Base-by-base conservation (phyloP, 495 filamentous ascomycete species). In the Neurospora sublineolata region DNA sequence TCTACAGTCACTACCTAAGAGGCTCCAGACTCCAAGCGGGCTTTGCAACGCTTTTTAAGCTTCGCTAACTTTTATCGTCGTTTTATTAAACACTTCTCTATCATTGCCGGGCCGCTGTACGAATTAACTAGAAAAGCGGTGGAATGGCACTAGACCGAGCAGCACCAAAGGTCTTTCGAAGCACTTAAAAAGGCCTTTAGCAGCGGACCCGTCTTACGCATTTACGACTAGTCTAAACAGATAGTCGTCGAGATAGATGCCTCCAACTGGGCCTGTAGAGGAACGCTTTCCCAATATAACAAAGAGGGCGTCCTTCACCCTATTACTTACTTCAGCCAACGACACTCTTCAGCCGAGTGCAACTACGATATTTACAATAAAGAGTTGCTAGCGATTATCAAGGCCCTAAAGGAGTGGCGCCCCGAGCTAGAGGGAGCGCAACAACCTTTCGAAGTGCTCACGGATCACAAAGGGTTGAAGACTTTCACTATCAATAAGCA, bases 61-160 rank as follows among this genome's bases (percentile, higher is more conserved):
- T 68, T 72, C 27, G n/a, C 7, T 2, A 72, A 72, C 33, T 68
- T 67, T 14, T 72, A 72, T 42, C n/a, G 20, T 0, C 38, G 38
- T 4, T 39, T 39, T 4, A 39, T 39, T 4, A 39, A 39, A 0
- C 3, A 39, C 38, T 39, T 39, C 11, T 39, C 11, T 0, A 39
- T 39, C 3, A 39, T 39, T 14, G 11, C 3, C 0, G 11, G 38
- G 3, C 38, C 38, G 0, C 10, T 39, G 4, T 39, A 39, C 12
- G 11, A 39, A 14, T 14, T 39, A 4, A 39, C 11, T 3, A 39
- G 14, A 4, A 12, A 14, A 3, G 3, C 3, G 3, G 38, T 0
- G 0, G 38, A 12, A 1, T 39, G 2, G 11, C 0, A 14, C 0
- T 39, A 3, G 38, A 14, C 8, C 1, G 7, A 8, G 6, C 37